phyloP scores from a whole-genome alignment of 228 moss, liverwort and hornwort species.

The Sphagnum fallax region DNA sequence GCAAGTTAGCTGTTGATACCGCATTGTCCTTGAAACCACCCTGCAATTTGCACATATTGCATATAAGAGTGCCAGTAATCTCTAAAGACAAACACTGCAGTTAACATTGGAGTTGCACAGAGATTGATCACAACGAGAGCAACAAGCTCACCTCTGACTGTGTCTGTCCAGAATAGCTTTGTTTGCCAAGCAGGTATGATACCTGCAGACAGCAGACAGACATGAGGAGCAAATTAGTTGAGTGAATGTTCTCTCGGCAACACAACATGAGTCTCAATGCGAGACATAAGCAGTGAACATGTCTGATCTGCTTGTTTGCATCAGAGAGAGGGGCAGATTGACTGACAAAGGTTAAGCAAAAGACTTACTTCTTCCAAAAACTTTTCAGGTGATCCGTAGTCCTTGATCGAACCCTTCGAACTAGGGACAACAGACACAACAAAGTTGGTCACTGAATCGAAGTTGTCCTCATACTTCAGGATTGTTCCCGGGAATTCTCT shows the following conservation, averaged over 20 bases:
- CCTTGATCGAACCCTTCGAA: conserved; percentile 55
- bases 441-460: conserved; percentile 59
- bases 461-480: conserved; percentile 88
- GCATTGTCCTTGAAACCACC: conserved; percentile 62
- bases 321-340: neutral
- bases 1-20: conserved; percentile 54
- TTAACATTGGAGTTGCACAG: no score
- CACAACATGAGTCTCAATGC: no score
- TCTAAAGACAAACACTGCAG: no score
- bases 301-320: no score
- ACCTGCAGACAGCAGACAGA: conserved; percentile 31
- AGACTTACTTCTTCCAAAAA: conserved; percentile 52
- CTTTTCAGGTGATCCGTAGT: conserved; percentile 77
- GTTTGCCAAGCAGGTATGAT: conserved; percentile 66
- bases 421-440: conserved; percentile 67
- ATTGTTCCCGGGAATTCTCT: conserved; percentile 93
- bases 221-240: neutral
- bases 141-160: conserved; percentile 42
- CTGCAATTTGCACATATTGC: conserved; percentile 7
- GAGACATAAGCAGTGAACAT: no score
- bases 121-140: no score
- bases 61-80: no score
- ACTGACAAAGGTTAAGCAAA: neutral
- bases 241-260: no score
- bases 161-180: conserved; percentile 69